Percentiles rank a stretch among this genome's conserved stretches.
These are phyloP conservation scores for Smallanthus sonchifolius DNA, from an alignment of 129 eudicot genomes.

Conservation along the genomic window DNA sequence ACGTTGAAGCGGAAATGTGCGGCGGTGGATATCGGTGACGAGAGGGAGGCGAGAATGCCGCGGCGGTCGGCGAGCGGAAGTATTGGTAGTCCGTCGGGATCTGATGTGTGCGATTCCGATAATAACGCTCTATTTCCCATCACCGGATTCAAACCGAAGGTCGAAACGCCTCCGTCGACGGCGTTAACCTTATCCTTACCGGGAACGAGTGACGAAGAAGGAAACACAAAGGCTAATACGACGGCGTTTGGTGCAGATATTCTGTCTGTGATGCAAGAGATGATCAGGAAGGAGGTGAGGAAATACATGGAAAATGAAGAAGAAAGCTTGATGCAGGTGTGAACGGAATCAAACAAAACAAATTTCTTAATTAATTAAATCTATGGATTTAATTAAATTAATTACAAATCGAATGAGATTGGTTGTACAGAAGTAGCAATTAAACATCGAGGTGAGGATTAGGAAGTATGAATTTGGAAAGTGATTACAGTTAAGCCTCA, in stretches of 20 bases:
- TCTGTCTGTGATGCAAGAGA: constrained; percentile 25
- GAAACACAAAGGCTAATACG: background rate
- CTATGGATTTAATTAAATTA: constrained; percentile 10
- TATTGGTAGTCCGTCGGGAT: constrained; percentile 24
- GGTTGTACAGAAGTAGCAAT: constrained; percentile 18
- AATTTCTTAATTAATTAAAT: constrained; percentile 2
- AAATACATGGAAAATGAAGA: constrained; percentile 20
- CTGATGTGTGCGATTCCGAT: constrained; percentile 23
- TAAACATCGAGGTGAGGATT: background rate
- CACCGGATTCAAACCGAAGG: background rate
- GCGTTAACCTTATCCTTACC: constrained; percentile 22
- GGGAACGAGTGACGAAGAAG: constrained; percentile 17
- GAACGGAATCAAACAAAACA: background rate
- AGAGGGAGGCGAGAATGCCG: constrained; percentile 14
- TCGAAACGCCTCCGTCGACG: constrained; percentile 16
- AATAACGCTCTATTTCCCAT: background rate
- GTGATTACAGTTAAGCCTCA: constrained; percentile 8
- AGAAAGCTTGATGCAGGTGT: constrained; percentile 3
- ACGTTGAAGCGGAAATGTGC: constrained; percentile 36
- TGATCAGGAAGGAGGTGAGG: constrained; percentile 29
- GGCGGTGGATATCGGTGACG: constrained; percentile 10
- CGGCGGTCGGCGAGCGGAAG: constrained; percentile 20
- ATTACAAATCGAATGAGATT: background rate
- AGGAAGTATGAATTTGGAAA: background rate
- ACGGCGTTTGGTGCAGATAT: constrained; percentile 26